Percentiles rank a stretch among this genome's conserved stretches.
Evolutionary conservation across 192 early-diverging fungal genomes (phyloP).

Genomic region (Coemansia sp.): DNA sequence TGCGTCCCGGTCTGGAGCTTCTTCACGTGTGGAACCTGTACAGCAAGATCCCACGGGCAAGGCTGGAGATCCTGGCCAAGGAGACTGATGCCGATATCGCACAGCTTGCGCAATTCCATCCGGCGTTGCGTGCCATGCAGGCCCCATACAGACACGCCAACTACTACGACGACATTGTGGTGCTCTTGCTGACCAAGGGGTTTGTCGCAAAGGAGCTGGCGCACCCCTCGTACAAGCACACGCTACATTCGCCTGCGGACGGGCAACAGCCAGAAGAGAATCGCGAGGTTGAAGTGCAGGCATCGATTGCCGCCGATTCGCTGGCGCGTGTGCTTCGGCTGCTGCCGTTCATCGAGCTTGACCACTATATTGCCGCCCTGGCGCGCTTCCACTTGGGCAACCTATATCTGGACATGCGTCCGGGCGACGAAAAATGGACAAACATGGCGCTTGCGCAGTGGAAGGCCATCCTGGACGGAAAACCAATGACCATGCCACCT

Average conservation of each 20-base stretch:
- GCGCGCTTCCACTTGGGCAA: slow-evolving; percentile 63
- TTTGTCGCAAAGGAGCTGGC: slow-evolving; percentile 66
- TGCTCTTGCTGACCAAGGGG: slow-evolving; percentile 71
- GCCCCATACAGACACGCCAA: slow-evolving; percentile 46
- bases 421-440: slow-evolving; percentile 26
- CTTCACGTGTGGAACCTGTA: slow-evolving; percentile 72
- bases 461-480: slow-evolving; percentile 54
- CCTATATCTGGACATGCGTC: slow-evolving; percentile 54
- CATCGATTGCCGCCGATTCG: slow-evolving; percentile 20
- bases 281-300: not conserved
- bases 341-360: slow-evolving; percentile 61
- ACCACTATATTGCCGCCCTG: slow-evolving; percentile 66
- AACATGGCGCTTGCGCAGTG: slow-evolving; percentile 54
- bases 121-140: slow-evolving; percentile 33
- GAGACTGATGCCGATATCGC: slow-evolving; percentile 56
- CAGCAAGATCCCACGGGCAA: slow-evolving; percentile 66
- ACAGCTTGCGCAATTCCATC: slow-evolving; percentile 30
- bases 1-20: slow-evolving; percentile 80
- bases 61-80: slow-evolving; percentile 48
- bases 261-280: no score
- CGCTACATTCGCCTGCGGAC: slow-evolving; percentile 23
- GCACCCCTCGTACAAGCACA: slow-evolving; percentile 42
- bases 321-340: slow-evolving; percentile 55
- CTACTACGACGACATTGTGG: slow-evolving; percentile 79
- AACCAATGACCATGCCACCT: slow-evolving; percentile 35